Conservation (phyloP, 345 rosid genomes). For the Citrus sp. region DNA sequence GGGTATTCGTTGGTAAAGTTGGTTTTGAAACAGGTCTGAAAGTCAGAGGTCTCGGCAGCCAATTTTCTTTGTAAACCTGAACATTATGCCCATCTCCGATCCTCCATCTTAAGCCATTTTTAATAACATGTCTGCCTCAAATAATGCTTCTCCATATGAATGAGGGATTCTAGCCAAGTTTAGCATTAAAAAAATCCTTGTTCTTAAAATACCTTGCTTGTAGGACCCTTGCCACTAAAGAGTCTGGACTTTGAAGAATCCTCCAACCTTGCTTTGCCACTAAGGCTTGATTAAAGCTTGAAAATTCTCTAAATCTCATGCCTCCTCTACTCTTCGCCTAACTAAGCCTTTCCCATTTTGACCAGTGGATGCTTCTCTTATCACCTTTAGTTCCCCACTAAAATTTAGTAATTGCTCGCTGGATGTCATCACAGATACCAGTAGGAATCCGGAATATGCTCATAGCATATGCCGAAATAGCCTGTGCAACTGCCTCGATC, state of each 20-base stretch:
- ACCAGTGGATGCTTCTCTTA: not conserved
- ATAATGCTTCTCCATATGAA: too few relatives aligned
- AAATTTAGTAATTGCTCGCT: rapidly evolving
- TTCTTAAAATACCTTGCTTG: not conserved
- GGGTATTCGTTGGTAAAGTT: not conserved
- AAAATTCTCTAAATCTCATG: not conserved
- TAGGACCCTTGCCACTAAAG: not conserved
- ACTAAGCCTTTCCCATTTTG: not conserved
- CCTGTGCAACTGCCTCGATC: not conserved
- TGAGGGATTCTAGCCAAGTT: not conserved
- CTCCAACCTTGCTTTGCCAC: not conserved
- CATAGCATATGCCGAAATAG: rapidly evolving
- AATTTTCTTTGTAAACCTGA: rapidly evolving
- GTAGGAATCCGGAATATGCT: not conserved
- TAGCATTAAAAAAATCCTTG: not conserved
- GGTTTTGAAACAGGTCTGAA: not conserved
- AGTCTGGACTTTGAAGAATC: not conserved
- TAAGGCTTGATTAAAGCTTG: not conserved
- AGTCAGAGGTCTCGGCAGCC: not conserved
- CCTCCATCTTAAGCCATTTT: not conserved
- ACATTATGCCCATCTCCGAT: not conserved
- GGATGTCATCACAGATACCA: not conserved
- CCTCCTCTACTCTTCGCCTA: too few relatives aligned
- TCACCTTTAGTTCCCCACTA: too few relatives aligned
- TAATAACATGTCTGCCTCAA: too few relatives aligned